Evolutionary conservation across 257 asterid species (phyloP), one percentile per base, ranked within the genome.

Genomic region (Prunella vulgaris): DNA sequence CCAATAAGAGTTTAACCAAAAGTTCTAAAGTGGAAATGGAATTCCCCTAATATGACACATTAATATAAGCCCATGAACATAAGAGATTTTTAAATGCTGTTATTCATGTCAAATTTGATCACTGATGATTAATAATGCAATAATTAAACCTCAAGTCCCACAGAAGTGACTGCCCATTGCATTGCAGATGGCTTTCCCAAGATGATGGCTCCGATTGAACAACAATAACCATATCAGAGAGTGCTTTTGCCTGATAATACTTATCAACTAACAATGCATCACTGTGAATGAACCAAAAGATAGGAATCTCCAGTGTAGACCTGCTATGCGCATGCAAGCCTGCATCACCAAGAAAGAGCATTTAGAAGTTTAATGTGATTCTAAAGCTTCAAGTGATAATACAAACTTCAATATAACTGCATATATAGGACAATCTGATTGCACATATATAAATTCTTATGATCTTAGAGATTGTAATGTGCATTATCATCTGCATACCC

Each of bases 141-240:
- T 7, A 38, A 72, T 69, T 66, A 67, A 72, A 93, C 99, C 99
- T 93, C 82, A 93, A 84, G 80, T 93, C 96, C 92, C 91, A 84
- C 60, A 90, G 62, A 78, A 93, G 90, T 12, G 97, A 80, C 68
- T 40, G 81, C 32, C 99, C 97, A 42, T 93, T 90, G 84, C 99
- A 93, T 77, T 93, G 99, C 66, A 93, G 85, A 85, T 93, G 96
- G 85, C 97, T 93, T 83, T 90, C 97, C 96, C 91, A 89, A 49
- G 99, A 88, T 71, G 97, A 73, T 69, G 94, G 80, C 80, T 93
- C 99, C 6, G 99, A 93, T 83, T 93, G 99, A 75, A 90, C 97
- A 70, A 93, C 99, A 67, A 93, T 76, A 58, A 93, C 92, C 99
- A 93, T 93, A 85, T 90, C 99, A 37, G 99, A 83, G 61, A 93